Percentiles rank a stretch among this genome's conserved stretches.
Evolutionary conservation across 345 rosid species (phyloP).

Genomic region (Cardamine chenopodiifolia): DNA sequence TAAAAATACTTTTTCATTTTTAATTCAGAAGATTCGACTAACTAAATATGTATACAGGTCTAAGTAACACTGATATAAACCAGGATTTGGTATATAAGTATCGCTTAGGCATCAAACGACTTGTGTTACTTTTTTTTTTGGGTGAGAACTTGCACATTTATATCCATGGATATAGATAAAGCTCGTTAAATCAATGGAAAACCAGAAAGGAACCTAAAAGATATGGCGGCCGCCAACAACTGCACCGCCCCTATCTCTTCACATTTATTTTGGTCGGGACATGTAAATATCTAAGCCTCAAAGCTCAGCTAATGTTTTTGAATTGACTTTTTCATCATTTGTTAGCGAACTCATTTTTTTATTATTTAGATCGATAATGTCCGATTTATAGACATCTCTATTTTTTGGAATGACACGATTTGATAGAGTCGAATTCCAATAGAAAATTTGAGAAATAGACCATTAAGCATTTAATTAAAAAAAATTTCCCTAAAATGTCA

Average conservation of each 20-base stretch:
- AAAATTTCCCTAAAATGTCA: too few relatives aligned
- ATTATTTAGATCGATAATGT: too few relatives aligned
- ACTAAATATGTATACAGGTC: not conserved
- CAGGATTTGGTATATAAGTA: not conserved
- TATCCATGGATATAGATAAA: not conserved
- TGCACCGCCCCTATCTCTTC: conserved; percentile 34
- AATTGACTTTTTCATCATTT: conserved; percentile 19
- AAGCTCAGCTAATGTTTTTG: conserved; percentile 12
- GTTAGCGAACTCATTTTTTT: too few relatives aligned
- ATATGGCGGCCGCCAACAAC: conserved; percentile 23
- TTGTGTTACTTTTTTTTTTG: too few relatives aligned
- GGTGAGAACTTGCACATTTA: too few relatives aligned
- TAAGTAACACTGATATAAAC: not conserved
- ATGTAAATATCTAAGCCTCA: conserved; percentile 22
- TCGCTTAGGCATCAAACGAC: too few relatives aligned
- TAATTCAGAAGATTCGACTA: not conserved
- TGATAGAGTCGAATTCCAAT: too few relatives aligned
- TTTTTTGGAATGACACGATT: too few relatives aligned
- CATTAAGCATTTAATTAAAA: too few relatives aligned
- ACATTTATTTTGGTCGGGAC: conserved; percentile 23
- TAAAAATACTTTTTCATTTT: not conserved
- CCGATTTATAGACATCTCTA: too few relatives aligned
- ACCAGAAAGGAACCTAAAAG: conserved; percentile 10
- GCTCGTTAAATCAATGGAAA: not conserved
- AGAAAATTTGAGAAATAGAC: too few relatives aligned